These are phyloP conservation scores for Cudoniella acicularis DNA, from an alignment of 495 filamentous ascomycete genomes.

Conservation along the genomic window DNA sequence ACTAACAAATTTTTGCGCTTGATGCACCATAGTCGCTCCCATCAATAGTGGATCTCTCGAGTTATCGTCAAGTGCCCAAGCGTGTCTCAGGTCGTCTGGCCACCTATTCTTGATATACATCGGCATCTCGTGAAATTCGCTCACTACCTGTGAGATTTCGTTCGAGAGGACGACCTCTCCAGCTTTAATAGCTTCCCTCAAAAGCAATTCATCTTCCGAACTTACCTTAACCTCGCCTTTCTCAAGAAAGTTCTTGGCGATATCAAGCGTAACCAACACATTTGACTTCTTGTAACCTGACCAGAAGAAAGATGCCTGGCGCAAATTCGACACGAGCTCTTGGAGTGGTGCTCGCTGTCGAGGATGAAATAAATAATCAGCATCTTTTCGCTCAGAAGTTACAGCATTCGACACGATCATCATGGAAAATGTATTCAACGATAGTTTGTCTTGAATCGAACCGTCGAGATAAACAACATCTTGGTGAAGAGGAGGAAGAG, in stretches of 20 bases:
- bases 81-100: constrained; percentile 45
- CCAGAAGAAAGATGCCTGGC: constrained; percentile 89
- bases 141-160: constrained; percentile 60
- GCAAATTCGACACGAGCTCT: constrained; percentile 69
- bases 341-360: constrained; percentile 61
- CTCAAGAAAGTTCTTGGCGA: constrained; percentile 59
- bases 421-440: constrained; percentile 79
- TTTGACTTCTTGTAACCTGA: constrained; percentile 66
- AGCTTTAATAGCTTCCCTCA: constrained; percentile 59
- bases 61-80: constrained; percentile 60
- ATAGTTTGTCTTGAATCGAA: constrained; percentile 77
- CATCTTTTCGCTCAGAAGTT: constrained; percentile 78
- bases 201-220: constrained; percentile 51
- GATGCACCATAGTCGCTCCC: constrained; percentile 47
- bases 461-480: constrained; percentile 71
- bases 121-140: constrained; percentile 71
- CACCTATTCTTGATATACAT: constrained; percentile 61
- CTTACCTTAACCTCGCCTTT: constrained; percentile 50
- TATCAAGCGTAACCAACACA: constrained; percentile 57
- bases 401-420: constrained; percentile 81
- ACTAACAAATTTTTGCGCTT: constrained; percentile 58
- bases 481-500: constrained; percentile 65
- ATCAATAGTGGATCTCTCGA: constrained; percentile 25
- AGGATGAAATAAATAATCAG: constrained; percentile 85
- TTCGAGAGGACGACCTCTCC: constrained; percentile 58